phyloP scores from a whole-genome alignment of 768 basidiomycete genomes.

The Leccinum obscurum region DNA sequence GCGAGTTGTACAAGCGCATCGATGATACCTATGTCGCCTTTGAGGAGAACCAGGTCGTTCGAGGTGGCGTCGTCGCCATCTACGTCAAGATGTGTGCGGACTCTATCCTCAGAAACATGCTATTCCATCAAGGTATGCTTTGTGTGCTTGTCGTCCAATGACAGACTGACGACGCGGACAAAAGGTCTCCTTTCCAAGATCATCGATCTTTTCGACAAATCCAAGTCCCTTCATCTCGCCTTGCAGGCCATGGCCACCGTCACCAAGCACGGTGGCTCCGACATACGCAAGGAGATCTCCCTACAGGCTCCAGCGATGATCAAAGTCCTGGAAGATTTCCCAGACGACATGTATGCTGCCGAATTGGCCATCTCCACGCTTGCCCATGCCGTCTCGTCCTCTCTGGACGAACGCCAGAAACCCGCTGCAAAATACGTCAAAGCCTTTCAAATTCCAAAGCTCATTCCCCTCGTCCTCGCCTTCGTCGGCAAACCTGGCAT shows the following conservation, averaged over 20 bases:
- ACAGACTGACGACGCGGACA: background rate
- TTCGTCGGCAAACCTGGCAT: constrained; percentile 43
- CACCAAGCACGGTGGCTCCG: constrained; percentile 56
- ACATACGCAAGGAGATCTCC: constrained; percentile 51
- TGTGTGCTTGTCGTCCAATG: background rate
- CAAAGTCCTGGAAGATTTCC: constrained; percentile 46
- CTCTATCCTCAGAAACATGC: constrained; percentile 55
- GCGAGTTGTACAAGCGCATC: constrained; percentile 30
- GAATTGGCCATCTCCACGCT: constrained; percentile 52
- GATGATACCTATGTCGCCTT: constrained; percentile 33
- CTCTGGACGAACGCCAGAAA: constrained; percentile 38
- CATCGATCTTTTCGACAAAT: constrained; percentile 47
- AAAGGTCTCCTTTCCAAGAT: constrained; percentile 54
- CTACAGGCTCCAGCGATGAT: constrained; percentile 38
- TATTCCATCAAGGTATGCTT: constrained; percentile 48
- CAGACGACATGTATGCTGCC: constrained; percentile 47
- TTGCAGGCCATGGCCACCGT: constrained; percentile 54
- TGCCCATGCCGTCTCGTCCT: constrained; percentile 47
- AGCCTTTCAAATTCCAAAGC: constrained; percentile 40
- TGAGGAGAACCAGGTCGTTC: background rate
- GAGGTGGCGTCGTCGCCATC: background rate
- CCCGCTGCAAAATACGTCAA: constrained; percentile 35
- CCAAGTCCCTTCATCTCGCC: constrained; percentile 48
- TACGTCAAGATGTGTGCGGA: constrained; percentile 34
- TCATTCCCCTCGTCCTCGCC: constrained; percentile 44